Evolutionary conservation across 2,329 filamentous ascomycete genomes (phyloP).

Genomic region (Neoarthrinium moseri): DNA sequence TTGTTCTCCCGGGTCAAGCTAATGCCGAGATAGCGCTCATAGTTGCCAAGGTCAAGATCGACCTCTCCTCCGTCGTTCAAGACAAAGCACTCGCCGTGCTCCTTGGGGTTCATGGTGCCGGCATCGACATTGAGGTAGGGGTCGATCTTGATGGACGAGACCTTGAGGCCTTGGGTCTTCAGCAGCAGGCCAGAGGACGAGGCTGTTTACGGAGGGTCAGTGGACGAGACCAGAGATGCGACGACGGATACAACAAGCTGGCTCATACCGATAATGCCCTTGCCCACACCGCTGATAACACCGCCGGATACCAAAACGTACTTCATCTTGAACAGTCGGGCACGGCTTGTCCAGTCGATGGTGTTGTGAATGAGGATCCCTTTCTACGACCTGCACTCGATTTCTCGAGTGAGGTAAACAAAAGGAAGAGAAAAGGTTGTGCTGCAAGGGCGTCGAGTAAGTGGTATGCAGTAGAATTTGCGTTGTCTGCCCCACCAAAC

Average conservation of each 20-base stretch:
- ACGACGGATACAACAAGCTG: neutral
- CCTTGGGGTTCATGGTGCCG: conserved; percentile 49
- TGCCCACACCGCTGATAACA: conserved; percentile 47
- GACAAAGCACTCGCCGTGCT: conserved; percentile 86
- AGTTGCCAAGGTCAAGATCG: conserved; percentile 58
- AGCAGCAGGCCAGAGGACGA: conserved; percentile 72
- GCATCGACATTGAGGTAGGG: conserved; percentile 76
- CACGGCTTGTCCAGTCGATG: too few species aligned
- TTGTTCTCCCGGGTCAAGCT: conserved; percentile 85
- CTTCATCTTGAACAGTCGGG: conserved; percentile 7
- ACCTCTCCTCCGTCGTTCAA: conserved; percentile 72
- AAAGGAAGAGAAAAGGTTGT: too few species aligned
- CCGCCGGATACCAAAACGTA: conserved; percentile 22
- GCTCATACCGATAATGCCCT: conserved; percentile 24
- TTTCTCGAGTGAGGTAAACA: too few species aligned
- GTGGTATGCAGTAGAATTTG: too few species aligned
- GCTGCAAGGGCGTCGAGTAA: too few species aligned
- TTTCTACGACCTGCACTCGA: too few species aligned
- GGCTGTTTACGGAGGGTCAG: conserved; percentile 53
- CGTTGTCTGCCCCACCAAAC: too few species aligned
- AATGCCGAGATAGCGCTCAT: conserved; percentile 68
- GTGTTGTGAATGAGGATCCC: too few species aligned
- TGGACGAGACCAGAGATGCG: neutral
- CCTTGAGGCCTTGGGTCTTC: conserved; percentile 77
- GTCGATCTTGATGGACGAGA: conserved; percentile 47